Conservation (phyloP, 139 green algal genomes). For the Pedinophyceae sp. region DNA sequence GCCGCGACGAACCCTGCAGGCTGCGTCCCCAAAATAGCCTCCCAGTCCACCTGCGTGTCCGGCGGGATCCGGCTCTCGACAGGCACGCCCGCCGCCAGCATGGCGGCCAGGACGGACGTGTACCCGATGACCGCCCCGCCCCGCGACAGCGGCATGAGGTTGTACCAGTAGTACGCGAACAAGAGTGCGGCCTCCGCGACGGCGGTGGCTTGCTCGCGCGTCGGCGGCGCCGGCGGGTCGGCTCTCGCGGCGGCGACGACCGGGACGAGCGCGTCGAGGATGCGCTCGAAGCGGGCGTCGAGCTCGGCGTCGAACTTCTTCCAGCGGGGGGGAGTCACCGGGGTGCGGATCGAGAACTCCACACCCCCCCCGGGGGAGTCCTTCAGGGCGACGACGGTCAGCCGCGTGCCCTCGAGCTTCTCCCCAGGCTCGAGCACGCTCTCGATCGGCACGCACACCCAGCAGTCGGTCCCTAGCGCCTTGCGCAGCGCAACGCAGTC, state of each 20-base stretch:
- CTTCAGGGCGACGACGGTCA: slow-evolving; percentile 57
- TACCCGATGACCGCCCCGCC: slow-evolving; percentile 72
- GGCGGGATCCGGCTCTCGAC: slow-evolving; percentile 52
- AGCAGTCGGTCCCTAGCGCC: slow-evolving; percentile 52
- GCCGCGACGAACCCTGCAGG: background rate
- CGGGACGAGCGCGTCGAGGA: slow-evolving; percentile 43
- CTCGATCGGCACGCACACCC: slow-evolving; percentile 69
- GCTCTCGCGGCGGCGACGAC: slow-evolving; percentile 18
- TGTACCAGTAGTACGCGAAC: slow-evolving; percentile 70
- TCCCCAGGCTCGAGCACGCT: slow-evolving; percentile 28
- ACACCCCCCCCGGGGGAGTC: too few relatives aligned
- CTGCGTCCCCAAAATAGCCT: slow-evolving; percentile 40
- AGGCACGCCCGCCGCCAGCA: slow-evolving; percentile 65
- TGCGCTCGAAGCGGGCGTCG: slow-evolving; percentile 37
- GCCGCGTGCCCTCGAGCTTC: slow-evolving; percentile 60
- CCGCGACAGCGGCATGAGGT: slow-evolving; percentile 89
- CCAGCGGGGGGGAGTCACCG: slow-evolving; percentile 69
- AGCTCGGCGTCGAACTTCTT: slow-evolving; percentile 50
- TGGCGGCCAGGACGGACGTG: slow-evolving; percentile 58
- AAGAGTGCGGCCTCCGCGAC: slow-evolving; percentile 20
- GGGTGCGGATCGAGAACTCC: slow-evolving; percentile 82
- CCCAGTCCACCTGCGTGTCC: slow-evolving; percentile 77
- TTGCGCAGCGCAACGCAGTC: slow-evolving; percentile 6
- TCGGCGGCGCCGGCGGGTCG: background rate
- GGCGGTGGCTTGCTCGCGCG: background rate